Percentiles rank a stretch among this genome's conserved stretches.
Conservation (phyloP, 2,329 filamentous ascomycete species). For the Pseudogymnoascus sp. region DNA sequence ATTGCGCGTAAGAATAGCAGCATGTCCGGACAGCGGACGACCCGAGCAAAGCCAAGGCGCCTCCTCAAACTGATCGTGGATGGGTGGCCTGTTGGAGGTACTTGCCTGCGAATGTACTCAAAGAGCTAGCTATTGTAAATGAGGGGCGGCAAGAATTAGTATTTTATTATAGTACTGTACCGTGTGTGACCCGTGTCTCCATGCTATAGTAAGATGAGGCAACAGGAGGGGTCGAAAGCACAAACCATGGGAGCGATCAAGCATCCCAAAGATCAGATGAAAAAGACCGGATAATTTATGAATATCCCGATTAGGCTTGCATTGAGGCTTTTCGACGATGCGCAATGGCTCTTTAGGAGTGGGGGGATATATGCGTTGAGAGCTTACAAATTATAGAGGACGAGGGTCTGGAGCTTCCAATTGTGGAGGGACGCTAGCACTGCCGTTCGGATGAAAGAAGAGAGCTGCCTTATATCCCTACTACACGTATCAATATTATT, state of each 20-base stretch:
- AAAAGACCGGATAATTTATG: background rate
- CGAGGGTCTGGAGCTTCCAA: background rate
- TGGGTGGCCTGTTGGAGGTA: background rate
- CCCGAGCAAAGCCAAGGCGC: background rate
- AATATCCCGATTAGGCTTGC: background rate
- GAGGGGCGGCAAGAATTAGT: background rate
- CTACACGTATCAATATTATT: background rate
- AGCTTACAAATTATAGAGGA: background rate
- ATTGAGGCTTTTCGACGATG: background rate
- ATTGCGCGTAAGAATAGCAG: background rate
- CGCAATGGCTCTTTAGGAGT: background rate
- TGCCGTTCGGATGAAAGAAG: background rate
- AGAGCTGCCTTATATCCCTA: conserved; percentile 1
- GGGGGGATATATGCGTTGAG: background rate
- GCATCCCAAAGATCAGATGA: background rate
- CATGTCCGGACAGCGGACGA: background rate
- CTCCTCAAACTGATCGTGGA: background rate
- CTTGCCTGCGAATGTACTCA: background rate
- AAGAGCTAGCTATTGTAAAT: background rate
- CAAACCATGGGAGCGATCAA: conserved; percentile 3
- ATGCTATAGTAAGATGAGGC: background rate
- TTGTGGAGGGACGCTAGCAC: background rate
- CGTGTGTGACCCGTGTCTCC: conserved; percentile 2
- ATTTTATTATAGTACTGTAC: background rate
- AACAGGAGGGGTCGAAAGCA: background rate